Evolutionary conservation across 2,329 filamentous ascomycete genomes (phyloP), one percentile per base, ranked within the genome.

Genomic region (Hypoxylon sp.): DNA sequence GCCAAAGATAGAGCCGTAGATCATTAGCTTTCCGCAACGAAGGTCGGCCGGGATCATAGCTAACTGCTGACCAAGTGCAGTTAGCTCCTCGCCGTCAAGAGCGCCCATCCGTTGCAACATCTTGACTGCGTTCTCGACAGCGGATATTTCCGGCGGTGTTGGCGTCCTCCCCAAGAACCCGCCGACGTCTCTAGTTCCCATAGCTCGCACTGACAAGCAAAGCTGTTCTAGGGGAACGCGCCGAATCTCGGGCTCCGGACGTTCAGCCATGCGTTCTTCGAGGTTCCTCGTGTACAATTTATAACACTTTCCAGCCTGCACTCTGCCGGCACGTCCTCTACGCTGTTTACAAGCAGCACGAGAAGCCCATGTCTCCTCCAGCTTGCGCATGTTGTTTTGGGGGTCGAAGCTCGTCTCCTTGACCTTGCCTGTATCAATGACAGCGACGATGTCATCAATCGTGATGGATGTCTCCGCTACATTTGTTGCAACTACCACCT

Each of bases 381-480:
- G 88, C 75, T 93, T 94, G 47, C 97, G 92, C 90, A 98, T 97
- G 77, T 97, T 97, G 78, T 92, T 97, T 70, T 91, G 88, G 0
- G 94, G 89, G 78, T 98, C 96, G 75, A 94, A 98, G 77, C 93
- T 95, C 0, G 94, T 99, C 80, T 99, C 95, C 78, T 99, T 99
- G 66, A 99, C 96, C 58, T 94, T 91, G 29, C 96, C 96, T 10
- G 92, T 96, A 78, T 99, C 96, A 70, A 99, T 95, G 50, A 99
- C 96, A 1, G 93, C 95, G 2, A 98, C 92, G 58, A 99, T 93
- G 77, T 99, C 96, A 77, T 98, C 94, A 67, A 99, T 99, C 0
- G 96, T 99, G 78, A 99, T 98, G 1, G 96, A 98, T 0, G 96
- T 99, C 79, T 99, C 96, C 1, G 96, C 96, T 2, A 99, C 95